A percentile compares a stretch with the other conserved stretches of the same genome.
These are phyloP conservation scores for Cercospora zeina DNA, from an alignment of 2,329 filamentous ascomycete genomes.

Conservation along the genomic window DNA sequence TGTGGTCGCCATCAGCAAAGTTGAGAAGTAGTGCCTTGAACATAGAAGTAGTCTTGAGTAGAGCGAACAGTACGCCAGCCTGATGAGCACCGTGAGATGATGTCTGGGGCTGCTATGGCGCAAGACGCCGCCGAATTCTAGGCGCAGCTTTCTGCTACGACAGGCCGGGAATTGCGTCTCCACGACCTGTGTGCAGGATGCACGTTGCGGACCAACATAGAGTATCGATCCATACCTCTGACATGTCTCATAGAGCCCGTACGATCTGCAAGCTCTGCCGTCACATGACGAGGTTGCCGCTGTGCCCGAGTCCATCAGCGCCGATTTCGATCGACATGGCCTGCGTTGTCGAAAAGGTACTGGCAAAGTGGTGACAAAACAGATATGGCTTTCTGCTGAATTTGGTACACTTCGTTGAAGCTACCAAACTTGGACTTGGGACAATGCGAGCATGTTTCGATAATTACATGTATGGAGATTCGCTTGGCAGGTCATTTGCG, in stretches of 20 bases:
- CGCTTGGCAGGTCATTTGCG: no score
- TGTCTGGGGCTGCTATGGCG: background rate
- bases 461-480: no score
- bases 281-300: background rate
- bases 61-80: background rate
- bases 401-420: constrained; percentile 5
- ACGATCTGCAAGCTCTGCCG: background rate
- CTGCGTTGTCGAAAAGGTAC: background rate
- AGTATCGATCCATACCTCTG: background rate
- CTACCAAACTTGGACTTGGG: background rate
- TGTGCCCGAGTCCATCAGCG: background rate
- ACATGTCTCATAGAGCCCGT: background rate
- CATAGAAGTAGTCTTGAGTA: background rate
- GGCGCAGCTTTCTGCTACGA: background rate
- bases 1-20: background rate
- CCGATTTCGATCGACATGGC: background rate
- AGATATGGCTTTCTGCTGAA: background rate
- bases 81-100: background rate
- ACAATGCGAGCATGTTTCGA: background rate
- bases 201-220: no score
- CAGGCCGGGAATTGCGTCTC: background rate
- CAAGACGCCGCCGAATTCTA: background rate
- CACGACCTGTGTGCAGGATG: background rate
- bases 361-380: background rate
- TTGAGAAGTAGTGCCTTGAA: background rate